A percentile compares a stretch with the other conserved stretches of the same genome.
phyloP scores from a whole-genome alignment of 768 basidiomycete species.

The Amanita polypyramis region DNA sequence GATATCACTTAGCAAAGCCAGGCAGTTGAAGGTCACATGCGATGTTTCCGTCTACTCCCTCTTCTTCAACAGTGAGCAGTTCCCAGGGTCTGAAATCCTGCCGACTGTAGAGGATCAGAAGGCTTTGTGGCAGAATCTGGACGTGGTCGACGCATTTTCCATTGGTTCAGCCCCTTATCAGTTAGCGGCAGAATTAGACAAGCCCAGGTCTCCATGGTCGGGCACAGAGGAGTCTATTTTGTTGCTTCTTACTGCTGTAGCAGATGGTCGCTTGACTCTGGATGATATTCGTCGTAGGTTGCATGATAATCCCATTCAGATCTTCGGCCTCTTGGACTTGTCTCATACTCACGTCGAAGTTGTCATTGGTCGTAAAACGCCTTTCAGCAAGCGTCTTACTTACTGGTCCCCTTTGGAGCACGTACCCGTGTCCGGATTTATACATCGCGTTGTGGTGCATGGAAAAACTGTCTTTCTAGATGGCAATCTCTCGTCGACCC shows the following conservation, averaged over 20 bases:
- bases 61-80: conserved; percentile 77
- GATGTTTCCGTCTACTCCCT: conserved; percentile 89
- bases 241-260: conserved; percentile 78
- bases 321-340: conserved; percentile 87
- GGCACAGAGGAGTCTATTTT: conserved; percentile 86
- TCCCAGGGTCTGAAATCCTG: conserved; percentile 50
- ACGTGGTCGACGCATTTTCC: conserved; percentile 83
- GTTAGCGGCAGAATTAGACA: conserved; percentile 51
- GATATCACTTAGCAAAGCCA: conserved; percentile 91
- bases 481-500: conserved; percentile 51
- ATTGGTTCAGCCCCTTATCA: conserved; percentile 78
- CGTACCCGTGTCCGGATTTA: conserved; percentile 51
- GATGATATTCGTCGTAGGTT: conserved; percentile 75
- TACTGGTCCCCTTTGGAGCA: conserved; percentile 82
- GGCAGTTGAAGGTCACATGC: conserved; percentile 89
- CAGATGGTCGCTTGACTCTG: conserved; percentile 67
- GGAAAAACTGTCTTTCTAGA: conserved; percentile 87
- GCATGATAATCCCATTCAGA: conserved; percentile 85
- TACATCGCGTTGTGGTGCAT: conserved; percentile 88
- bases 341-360: conserved; percentile 85
- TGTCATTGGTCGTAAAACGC: conserved; percentile 66
- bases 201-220: conserved; percentile 54
- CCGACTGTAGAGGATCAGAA: conserved; percentile 72
- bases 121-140: conserved; percentile 77
- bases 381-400: conserved; percentile 36